These are phyloP conservation scores for Sugiyamaella chiloensis DNA, from an alignment of 805 yeast genomes.

Conservation along the genomic window DNA sequence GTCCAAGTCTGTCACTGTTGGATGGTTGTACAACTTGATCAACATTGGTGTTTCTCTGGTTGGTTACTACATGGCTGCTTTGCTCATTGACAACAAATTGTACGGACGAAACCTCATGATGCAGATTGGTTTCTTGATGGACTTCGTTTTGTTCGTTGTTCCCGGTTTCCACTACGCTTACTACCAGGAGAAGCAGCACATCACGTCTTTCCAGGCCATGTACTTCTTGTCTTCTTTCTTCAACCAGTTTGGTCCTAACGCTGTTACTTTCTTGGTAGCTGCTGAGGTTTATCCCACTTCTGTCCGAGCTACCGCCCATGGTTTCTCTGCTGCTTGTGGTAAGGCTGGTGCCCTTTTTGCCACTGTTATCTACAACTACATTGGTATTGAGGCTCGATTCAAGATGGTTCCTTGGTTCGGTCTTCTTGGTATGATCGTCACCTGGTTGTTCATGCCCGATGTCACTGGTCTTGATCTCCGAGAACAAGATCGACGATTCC, in stretches of 20 bases:
- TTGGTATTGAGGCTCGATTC: conserved; percentile 33
- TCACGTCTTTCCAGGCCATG: conserved; percentile 45
- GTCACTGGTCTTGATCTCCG: conserved; percentile 37
- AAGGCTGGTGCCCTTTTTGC: conserved; percentile 64
- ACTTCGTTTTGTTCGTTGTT: conserved; percentile 51
- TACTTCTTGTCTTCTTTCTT: conserved; percentile 61
- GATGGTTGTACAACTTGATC: conserved; percentile 51
- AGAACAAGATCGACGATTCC: conserved; percentile 39
- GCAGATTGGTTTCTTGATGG: conserved; percentile 53
- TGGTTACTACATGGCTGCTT: conserved; percentile 59
- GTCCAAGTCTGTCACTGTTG: conserved; percentile 51
- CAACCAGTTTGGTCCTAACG: conserved; percentile 66
- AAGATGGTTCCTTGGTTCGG: conserved; percentile 41
- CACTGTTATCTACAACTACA: conserved; percentile 37
- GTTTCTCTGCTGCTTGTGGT: conserved; percentile 63
- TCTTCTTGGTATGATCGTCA: conserved; percentile 35
- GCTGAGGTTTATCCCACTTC: conserved; percentile 66
- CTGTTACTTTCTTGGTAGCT: conserved; percentile 60
- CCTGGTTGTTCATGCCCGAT: conserved; percentile 36
- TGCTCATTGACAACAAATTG: conserved; percentile 46
- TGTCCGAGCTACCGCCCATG: conserved; percentile 66
- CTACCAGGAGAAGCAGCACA: conserved; percentile 31
- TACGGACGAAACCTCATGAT: conserved; percentile 59
- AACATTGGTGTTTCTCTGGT: conserved; percentile 56
- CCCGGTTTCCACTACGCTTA: conserved; percentile 59